Percentiles rank a stretch among this genome's conserved stretches.
phyloP scores from a whole-genome alignment of 2,329 filamentous ascomycete genomes.

The Lecanicillium sp. region DNA sequence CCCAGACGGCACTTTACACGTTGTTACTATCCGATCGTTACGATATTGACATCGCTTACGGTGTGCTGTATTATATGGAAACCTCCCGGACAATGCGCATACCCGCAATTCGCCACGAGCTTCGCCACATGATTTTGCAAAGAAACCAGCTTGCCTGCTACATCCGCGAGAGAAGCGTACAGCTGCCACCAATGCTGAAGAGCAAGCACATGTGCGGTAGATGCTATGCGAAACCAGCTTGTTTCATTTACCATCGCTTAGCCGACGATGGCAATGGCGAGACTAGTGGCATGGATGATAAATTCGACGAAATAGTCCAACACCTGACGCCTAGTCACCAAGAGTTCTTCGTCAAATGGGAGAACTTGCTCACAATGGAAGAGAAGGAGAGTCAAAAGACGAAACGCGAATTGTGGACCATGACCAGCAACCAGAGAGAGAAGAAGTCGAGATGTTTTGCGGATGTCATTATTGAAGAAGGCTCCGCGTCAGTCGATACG shows the following conservation, averaged over 20 bases:
- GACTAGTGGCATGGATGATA: slow-evolving; percentile 69
- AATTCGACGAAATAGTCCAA: slow-evolving; percentile 73
- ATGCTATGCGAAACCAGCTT: slow-evolving; percentile 86
- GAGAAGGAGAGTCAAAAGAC: slow-evolving; percentile 85
- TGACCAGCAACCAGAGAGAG: slow-evolving; percentile 83
- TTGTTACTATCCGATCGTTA: slow-evolving; percentile 89
- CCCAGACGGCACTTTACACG: slow-evolving; percentile 92
- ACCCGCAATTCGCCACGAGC: slow-evolving; percentile 75
- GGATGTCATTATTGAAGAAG: slow-evolving; percentile 75
- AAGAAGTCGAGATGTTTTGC: slow-evolving; percentile 84
- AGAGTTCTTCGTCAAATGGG: slow-evolving; percentile 92
- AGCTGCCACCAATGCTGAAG: slow-evolving; percentile 80
- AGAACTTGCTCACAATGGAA: slow-evolving; percentile 85
- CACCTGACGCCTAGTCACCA: slow-evolving; percentile 69
- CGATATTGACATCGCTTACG: slow-evolving; percentile 83
- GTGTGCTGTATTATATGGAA: slow-evolving; percentile 92
- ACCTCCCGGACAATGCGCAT: slow-evolving; percentile 80
- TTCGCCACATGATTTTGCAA: slow-evolving; percentile 95
- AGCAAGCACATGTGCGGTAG: slow-evolving; percentile 73
- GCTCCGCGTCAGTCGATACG: slow-evolving; percentile 61
- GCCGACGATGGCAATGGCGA: slow-evolving; percentile 77
- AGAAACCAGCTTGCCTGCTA: slow-evolving; percentile 84
- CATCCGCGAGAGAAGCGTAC: slow-evolving; percentile 68
- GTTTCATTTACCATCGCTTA: slow-evolving; percentile 90
- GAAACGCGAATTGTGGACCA: slow-evolving; percentile 89